Conservation (phyloP, 805 yeast species). For the Cyberlindnera suaveolens region DNA sequence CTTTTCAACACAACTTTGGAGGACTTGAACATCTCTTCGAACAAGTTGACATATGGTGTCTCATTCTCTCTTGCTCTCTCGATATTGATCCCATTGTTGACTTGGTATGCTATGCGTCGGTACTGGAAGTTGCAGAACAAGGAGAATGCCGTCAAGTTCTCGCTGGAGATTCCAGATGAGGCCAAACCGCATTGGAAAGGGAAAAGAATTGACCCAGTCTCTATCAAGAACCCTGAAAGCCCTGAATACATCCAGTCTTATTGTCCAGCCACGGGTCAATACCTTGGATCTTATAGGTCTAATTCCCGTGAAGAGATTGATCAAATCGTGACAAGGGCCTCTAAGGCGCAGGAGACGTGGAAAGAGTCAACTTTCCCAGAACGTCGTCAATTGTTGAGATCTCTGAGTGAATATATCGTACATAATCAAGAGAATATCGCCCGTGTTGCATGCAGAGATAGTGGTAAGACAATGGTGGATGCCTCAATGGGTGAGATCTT, state of each 20-base stretch:
- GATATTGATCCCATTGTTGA: constrained; percentile 3
- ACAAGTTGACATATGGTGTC: constrained; percentile 8
- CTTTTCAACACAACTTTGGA: constrained; percentile 17
- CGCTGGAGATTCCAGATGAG: constrained; percentile 60
- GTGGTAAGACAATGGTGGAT: constrained; percentile 93
- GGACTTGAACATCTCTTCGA: constrained; percentile 10
- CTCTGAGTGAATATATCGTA: constrained; percentile 65
- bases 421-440: constrained; percentile 84
- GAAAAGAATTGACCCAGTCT: constrained; percentile 60
- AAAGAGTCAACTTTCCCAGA: constrained; percentile 46
- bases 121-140: constrained; percentile 3
- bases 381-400: constrained; percentile 63
- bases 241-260: constrained; percentile 71
- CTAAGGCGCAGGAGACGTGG: constrained; percentile 29
- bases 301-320: constrained; percentile 70
- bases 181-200: constrained; percentile 93
- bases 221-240: constrained; percentile 52
- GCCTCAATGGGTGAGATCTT: constrained; percentile 95
- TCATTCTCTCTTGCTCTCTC: constrained; percentile 17
- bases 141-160: constrained; percentile 36
- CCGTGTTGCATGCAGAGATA: constrained; percentile 90
- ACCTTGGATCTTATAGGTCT: constrained; percentile 64
- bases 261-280: constrained; percentile 96
- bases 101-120: constrained; percentile 13
- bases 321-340: constrained; percentile 38